Conservation (phyloP, 345 rosid genomes). For the Eutrema yunnanense region DNA sequence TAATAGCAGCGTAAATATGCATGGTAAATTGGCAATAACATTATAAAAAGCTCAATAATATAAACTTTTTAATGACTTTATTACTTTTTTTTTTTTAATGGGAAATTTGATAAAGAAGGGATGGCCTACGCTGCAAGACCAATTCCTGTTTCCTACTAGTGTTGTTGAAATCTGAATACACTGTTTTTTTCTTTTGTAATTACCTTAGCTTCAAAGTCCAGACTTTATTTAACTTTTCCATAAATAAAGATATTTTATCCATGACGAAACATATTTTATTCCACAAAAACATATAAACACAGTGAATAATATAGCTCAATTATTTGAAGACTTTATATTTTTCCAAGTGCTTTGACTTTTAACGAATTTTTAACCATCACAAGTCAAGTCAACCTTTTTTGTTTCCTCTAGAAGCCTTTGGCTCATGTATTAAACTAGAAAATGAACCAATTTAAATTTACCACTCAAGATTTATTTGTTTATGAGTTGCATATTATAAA, state of each 20-base stretch:
- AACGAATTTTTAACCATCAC: constrained; percentile 2
- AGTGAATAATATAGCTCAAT: constrained; percentile 25
- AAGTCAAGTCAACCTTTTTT: constrained; percentile 33
- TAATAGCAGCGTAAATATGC: neutral
- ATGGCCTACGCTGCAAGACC: constrained; percentile 28
- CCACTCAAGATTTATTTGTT: neutral
- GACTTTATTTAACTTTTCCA: constrained; percentile 21
- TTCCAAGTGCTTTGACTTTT: constrained; percentile 38
- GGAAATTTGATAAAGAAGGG: neutral
- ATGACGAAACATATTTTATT: constrained; percentile 16
- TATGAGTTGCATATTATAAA: neutral
- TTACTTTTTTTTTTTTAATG: neutral
- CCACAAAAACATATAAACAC: constrained; percentile 24
- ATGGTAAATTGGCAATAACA: constrained; percentile 8
- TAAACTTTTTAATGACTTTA: neutral
- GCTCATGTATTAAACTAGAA: neutral
- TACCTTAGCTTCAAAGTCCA: constrained; percentile 21
- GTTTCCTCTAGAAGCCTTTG: constrained; percentile 28
- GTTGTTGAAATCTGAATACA: constrained; percentile 28
- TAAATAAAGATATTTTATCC: constrained; percentile 15
- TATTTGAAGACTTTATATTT: constrained; percentile 22
- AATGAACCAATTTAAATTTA: neutral
- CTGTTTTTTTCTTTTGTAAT: neutral
- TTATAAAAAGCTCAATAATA: neutral
- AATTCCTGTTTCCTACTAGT: constrained; percentile 22